Evolutionary conservation across 345 rosid species (phyloP), one percentile per base, ranked within the genome.

Genomic region (Limnanthes douglasii): DNA sequence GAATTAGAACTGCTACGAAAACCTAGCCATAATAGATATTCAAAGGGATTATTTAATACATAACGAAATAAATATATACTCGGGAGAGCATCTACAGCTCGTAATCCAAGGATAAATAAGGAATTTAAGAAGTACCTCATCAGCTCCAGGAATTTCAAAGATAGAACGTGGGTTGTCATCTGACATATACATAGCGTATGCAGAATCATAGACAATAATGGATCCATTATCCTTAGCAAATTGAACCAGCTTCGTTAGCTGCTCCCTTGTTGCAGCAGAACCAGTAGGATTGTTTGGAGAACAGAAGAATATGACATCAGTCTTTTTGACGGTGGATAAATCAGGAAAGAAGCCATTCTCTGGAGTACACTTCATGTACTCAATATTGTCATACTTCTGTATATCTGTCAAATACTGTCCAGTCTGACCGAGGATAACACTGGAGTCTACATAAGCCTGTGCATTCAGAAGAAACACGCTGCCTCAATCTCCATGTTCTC

Each of bases 211-310:
- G 35, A 90, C 73, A 17, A 90, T 75, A 31, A 90, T 84, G 4
- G 98, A 77, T 12, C 98, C 96, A 40, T 90, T 90, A 39, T 73
- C 60, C 78, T 69, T 84, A 3, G 96, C 98, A 42, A 84, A 90
- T 46, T 67, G 48, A 40, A 90, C 96, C 27, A 90, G 65, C 31
- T 21, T 66, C 30, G 45, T 67, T 39, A 90, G 68, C 39, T 90
- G 96, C 53, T 84, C 84, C 52, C 88, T 65, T 14, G 98, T 77
- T 36, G 96, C 98, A 46, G 85, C 72, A 43, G 92, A 68, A 9
- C 96, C 98, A 0, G 98, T 84, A 41, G 98, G 98, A 54, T 90
- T 90, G 51, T 84, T 90, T 1, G 98, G 98, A 5, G 96, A 84
- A 50, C 98, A 90, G 62, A 90, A 90, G 52, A 84, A 80, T 36